Percentiles rank a stretch among this genome's conserved stretches.
Conservation (phyloP, 1,139 yeast genomes). For the Wickerhamiella infanticola region DNA sequence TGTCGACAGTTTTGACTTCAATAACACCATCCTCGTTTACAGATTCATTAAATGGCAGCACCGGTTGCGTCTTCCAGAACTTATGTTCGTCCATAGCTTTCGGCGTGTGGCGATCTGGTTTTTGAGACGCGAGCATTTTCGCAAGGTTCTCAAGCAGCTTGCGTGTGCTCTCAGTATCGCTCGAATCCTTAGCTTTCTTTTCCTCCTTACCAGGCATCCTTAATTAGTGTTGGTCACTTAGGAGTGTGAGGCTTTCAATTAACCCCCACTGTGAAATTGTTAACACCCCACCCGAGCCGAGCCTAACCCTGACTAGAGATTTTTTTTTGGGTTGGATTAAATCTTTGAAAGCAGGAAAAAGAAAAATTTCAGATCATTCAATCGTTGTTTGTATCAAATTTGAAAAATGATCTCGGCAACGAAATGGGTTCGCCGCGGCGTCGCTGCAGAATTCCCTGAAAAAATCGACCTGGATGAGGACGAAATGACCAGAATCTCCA, state of each 20-base stretch:
- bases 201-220: too few relatives aligned
- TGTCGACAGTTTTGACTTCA: constrained; percentile 43
- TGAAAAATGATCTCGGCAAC: constrained; percentile 70
- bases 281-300: too few relatives aligned
- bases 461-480: constrained; percentile 78
- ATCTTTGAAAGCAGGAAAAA: too few relatives aligned
- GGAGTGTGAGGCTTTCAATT: too few relatives aligned
- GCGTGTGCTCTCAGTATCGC: not conserved
- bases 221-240: too few relatives aligned
- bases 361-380: too few relatives aligned
- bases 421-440: constrained; percentile 94
- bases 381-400: too few relatives aligned
- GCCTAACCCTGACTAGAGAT: too few relatives aligned
- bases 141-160: not conserved
- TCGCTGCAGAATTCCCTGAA: constrained; percentile 83
- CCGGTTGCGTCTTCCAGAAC: constrained; percentile 98
- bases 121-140: not conserved
- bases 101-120: constrained; percentile 6
- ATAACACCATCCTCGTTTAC: constrained; percentile 71
- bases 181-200: not conserved
- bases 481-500: constrained; percentile 81
- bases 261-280: too few relatives aligned
- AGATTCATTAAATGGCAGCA: constrained; percentile 50
- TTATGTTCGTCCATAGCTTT: constrained; percentile 82
- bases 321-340: too few relatives aligned